These are phyloP conservation scores for Panus rudis DNA, from an alignment of 768 basidiomycete genomes.

Conservation along the genomic window DNA sequence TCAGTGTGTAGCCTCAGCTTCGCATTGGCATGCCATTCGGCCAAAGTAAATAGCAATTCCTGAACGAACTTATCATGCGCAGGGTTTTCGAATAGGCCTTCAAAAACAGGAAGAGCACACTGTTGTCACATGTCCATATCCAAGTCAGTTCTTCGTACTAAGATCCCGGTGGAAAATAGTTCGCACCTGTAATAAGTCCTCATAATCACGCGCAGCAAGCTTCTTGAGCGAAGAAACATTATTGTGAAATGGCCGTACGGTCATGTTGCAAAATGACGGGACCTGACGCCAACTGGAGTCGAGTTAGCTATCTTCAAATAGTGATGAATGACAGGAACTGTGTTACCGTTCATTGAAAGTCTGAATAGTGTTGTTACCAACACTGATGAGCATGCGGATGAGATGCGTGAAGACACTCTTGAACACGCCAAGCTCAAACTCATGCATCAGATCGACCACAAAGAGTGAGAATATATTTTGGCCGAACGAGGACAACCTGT, in stretches of 20 bases:
- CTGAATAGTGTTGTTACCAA: constrained; percentile 11
- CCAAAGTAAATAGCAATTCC: constrained; percentile 7
- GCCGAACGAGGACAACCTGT: constrained; percentile 4
- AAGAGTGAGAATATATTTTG: constrained; percentile 23
- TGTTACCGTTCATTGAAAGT: constrained; percentile 21
- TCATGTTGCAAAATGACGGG: constrained; percentile 17
- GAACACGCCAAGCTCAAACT: constrained; percentile 34
- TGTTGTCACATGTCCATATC: too few relatives aligned
- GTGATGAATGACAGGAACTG: not conserved
- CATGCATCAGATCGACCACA: constrained; percentile 32
- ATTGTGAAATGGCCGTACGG: constrained; percentile 14
- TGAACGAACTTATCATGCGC: constrained; percentile 14
- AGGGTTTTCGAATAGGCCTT: constrained; percentile 27
- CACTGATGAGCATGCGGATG: constrained; percentile 22
- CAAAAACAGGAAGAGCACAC: constrained; percentile 33
- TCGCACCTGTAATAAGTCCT: constrained; percentile 15
- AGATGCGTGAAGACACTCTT: constrained; percentile 31
- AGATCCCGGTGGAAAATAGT: too few relatives aligned
- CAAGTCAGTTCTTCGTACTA: too few relatives aligned
- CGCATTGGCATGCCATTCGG: constrained; percentile 29
- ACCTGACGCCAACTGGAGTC: not conserved
- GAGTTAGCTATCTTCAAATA: too few relatives aligned
- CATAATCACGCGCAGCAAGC: constrained; percentile 2
- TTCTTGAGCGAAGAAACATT: constrained; percentile 15
- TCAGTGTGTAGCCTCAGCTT: constrained; percentile 30